Conservation (phyloP, 1,139 yeast genomes). For the Debaryomyces sp. region DNA sequence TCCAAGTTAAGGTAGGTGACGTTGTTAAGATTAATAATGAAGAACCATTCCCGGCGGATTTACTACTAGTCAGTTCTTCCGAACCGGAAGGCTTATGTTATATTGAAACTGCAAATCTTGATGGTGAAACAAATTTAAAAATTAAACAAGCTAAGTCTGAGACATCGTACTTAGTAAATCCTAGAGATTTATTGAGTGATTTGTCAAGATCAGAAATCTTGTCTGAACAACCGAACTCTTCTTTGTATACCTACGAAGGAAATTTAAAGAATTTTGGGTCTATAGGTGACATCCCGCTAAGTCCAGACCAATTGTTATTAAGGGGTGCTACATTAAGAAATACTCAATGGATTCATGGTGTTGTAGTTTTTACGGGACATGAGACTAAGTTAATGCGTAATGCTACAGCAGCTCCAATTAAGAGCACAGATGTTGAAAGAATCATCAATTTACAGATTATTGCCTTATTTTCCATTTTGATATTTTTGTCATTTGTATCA, state of each 20-base stretch:
- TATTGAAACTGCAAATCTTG: conserved; percentile 95
- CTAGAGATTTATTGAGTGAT: conserved; percentile 54
- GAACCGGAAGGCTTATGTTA: conserved; percentile 98
- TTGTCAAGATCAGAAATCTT: conserved; percentile 46
- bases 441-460: conserved; percentile 91
- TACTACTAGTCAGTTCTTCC: conserved; percentile 81
- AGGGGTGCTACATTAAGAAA: conserved; percentile 96
- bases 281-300: conserved; percentile 60
- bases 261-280: conserved; percentile 61
- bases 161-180: conserved; percentile 73
- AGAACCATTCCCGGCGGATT: conserved; percentile 94
- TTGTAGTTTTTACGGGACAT: conserved; percentile 95
- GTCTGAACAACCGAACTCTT: conserved; percentile 94
- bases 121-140: conserved; percentile 96
- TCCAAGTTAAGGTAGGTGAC: conserved; percentile 88
- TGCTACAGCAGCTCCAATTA: conserved; percentile 98
- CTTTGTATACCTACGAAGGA: conserved; percentile 94
- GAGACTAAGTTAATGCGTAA: conserved; percentile 98
- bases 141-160: conserved; percentile 87
- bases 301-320: conserved; percentile 87
- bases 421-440: conserved; percentile 95
- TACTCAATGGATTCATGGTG: conserved; percentile 94
- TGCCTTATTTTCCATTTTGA: conserved; percentile 80
- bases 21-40: conserved; percentile 82
- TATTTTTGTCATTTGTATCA: conserved; percentile 75